These are phyloP conservation scores for Eucalyptus virginea DNA, from an alignment of 345 rosid genomes.

Conservation along the genomic window DNA sequence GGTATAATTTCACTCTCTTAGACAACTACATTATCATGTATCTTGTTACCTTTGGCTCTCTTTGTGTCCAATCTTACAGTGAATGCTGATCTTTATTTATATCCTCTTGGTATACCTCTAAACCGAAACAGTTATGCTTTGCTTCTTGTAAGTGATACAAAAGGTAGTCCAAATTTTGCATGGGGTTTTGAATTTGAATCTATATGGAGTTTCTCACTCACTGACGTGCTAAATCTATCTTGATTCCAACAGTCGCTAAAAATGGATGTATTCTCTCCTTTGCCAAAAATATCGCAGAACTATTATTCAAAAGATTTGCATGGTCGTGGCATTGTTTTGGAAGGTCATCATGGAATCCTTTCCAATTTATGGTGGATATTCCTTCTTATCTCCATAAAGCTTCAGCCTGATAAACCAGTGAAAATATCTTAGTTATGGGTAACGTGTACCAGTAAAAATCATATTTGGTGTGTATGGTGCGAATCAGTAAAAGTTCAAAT, in stretches of 20 bases:
- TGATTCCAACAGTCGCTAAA: background rate
- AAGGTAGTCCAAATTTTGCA: background rate
- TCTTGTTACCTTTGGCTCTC: background rate
- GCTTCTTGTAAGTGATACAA: background rate
- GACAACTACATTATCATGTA: background rate
- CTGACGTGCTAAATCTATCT: background rate
- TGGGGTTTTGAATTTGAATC: background rate
- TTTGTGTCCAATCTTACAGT: background rate
- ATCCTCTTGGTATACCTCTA: background rate
- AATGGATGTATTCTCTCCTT: background rate
- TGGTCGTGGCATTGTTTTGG: background rate
- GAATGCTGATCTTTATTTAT: background rate
- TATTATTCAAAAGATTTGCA: background rate
- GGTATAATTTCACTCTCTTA: slow-evolving; percentile 12
- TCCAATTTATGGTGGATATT: background rate
- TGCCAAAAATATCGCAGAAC: background rate
- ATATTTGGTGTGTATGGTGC: background rate
- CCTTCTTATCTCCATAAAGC: background rate
- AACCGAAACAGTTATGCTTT: background rate
- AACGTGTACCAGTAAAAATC: background rate
- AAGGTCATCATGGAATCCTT: background rate
- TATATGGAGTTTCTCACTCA: background rate
- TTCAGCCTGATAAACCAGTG: background rate
- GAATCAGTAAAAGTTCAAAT: background rate
- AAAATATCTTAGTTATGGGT: background rate